Conservation (phyloP, 2,329 filamentous ascomycete species). For the Penicillium sumatraense region DNA sequence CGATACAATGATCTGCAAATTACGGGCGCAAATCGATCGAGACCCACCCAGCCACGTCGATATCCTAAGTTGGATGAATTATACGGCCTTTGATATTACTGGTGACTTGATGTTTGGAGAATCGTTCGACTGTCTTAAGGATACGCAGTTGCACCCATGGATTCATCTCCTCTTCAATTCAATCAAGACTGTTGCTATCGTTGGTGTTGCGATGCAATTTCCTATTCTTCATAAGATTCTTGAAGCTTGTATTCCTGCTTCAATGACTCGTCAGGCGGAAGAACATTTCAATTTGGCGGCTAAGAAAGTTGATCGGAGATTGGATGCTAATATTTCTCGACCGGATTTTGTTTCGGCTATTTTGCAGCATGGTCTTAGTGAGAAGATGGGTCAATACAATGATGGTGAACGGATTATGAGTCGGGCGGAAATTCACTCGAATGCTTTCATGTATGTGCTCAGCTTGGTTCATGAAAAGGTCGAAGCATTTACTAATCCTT, state of each 20-base stretch:
- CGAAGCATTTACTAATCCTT: not conserved
- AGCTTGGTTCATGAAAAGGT: not conserved
- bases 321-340: slow-evolving; percentile 20
- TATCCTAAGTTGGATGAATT: slow-evolving; percentile 40
- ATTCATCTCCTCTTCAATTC: slow-evolving; percentile 41
- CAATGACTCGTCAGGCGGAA: slow-evolving; percentile 13
- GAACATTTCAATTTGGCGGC: slow-evolving; percentile 28
- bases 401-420: slow-evolving; percentile 26
- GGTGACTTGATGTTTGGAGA: slow-evolving; percentile 46
- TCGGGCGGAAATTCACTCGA: slow-evolving; percentile 29
- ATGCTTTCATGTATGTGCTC: slow-evolving; percentile 27
- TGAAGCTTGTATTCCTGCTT: slow-evolving; percentile 15
- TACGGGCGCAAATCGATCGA: slow-evolving; percentile 15
- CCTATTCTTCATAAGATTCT: slow-evolving; percentile 15
- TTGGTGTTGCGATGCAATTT: slow-evolving; percentile 25
- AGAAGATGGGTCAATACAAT: slow-evolving; percentile 16
- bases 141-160: slow-evolving; percentile 45
- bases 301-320: slow-evolving; percentile 24
- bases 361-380: slow-evolving; percentile 26
- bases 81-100: slow-evolving; percentile 45
- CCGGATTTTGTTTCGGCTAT: slow-evolving; percentile 33
- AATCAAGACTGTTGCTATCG: slow-evolving; percentile 27
- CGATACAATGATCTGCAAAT: slow-evolving; percentile 29
- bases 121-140: slow-evolving; percentile 45
- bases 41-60: slow-evolving; percentile 23